Evolutionary conservation across 1,139 yeast species (phyloP).

Genomic region (Yueomyces sp.): DNA sequence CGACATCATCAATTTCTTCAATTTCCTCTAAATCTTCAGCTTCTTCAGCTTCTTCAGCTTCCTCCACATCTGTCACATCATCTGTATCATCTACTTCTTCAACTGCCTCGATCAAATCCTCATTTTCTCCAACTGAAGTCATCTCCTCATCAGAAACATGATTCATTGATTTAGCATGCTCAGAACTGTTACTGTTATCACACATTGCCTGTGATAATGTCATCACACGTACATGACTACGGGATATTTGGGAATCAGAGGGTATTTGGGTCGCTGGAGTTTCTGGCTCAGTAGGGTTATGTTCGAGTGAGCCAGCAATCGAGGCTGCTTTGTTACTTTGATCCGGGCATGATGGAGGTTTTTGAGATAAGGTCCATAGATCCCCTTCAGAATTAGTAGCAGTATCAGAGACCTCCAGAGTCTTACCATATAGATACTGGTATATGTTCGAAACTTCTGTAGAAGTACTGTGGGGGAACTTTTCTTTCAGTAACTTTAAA

Average conservation of each 20-base stretch:
- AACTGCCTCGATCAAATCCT: no score
- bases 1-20: no score
- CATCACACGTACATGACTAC: constrained; percentile 6
- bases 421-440: constrained; percentile 14
- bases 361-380: constrained; percentile 21
- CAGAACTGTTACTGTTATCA: constrained; percentile 2
- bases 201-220: constrained; percentile 20
- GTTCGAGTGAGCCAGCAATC: neutral
- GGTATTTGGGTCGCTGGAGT: neutral
- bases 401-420: constrained; percentile 1
- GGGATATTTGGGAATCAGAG: neutral
- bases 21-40: no score
- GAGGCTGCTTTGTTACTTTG: neutral
- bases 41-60: no score
- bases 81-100: no score
- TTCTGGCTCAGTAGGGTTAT: neutral
- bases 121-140: no score
- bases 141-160: no score
- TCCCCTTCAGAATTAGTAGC: constrained; percentile 1
- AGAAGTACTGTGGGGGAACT: constrained; percentile 12
- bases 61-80: no score
- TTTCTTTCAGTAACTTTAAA: constrained; percentile 7
- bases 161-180: no score
- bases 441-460: constrained; percentile 14
- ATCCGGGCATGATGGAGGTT: constrained; percentile 7